Percentiles rank a stretch among this genome's conserved stretches.
These are phyloP conservation scores for Boletus rubroflammeus DNA, from an alignment of 768 basidiomycete genomes.

Conservation along the genomic window DNA sequence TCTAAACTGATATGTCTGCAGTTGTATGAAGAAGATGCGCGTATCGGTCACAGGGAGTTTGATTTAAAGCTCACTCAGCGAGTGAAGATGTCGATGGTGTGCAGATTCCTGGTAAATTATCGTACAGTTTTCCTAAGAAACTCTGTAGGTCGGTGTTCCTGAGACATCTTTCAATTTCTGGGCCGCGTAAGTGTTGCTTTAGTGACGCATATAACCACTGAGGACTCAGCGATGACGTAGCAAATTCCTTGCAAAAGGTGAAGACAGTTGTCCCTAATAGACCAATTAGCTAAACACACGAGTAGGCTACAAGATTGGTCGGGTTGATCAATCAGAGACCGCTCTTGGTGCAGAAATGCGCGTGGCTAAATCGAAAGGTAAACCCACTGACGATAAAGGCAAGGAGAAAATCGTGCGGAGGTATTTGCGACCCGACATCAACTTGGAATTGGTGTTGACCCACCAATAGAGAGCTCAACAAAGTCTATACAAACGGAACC, in stretches of 20 bases:
- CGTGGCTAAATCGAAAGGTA: conserved; percentile 58
- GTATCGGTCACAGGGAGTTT: conserved; percentile 90
- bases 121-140: neutral
- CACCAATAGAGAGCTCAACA: conserved; percentile 72
- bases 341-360: conserved; percentile 98
- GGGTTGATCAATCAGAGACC: conserved; percentile 96
- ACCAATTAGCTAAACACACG: neutral
- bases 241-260: conserved; percentile 73
- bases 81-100: conserved; percentile 99
- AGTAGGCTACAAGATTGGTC: conserved; percentile 87
- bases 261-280: neutral
- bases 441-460: neutral
- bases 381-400: conserved; percentile 45
- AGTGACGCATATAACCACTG: neutral
- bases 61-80: conserved; percentile 88
- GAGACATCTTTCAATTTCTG: conserved; percentile 91
- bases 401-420: conserved; percentile 88
- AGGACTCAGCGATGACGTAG: conserved; percentile 32
- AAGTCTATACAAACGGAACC: conserved; percentile 95
- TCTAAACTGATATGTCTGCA: conserved; percentile 6
- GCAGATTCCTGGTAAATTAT: conserved; percentile 8
- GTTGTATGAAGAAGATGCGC: conserved; percentile 96
- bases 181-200: conserved; percentile 62
- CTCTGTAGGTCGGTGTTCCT: conserved; percentile 82
- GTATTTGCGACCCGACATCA: conserved; percentile 31